Percentiles rank a stretch among this genome's conserved stretches.
Conservation (phyloP, 2,329 filamentous ascomycete species). For the Colletotrichum sp. region DNA sequence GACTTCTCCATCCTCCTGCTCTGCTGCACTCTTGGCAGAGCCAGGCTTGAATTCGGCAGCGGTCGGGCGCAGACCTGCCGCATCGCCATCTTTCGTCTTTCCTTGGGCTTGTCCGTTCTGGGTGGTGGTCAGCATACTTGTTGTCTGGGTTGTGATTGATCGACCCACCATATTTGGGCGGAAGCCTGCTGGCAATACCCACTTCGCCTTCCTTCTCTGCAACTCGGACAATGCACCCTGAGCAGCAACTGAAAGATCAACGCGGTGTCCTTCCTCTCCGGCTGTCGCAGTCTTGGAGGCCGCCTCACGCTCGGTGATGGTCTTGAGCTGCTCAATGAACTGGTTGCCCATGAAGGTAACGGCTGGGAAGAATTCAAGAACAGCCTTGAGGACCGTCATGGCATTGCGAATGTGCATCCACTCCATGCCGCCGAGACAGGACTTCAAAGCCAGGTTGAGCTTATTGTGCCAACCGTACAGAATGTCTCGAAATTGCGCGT, state of each 20-base stretch:
- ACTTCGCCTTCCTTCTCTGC: slow-evolving; percentile 68
- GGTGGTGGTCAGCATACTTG: slow-evolving; percentile 36
- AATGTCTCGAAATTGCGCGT: slow-evolving; percentile 84
- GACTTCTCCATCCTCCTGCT: slow-evolving; percentile 77
- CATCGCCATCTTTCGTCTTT: slow-evolving; percentile 43
- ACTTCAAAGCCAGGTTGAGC: slow-evolving; percentile 79
- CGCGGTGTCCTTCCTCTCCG: slow-evolving; percentile 63
- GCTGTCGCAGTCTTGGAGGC: slow-evolving; percentile 51
- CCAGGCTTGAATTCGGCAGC: slow-evolving; percentile 70
- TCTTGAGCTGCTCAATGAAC: slow-evolving; percentile 67
- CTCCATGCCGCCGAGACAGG: slow-evolving; percentile 81
- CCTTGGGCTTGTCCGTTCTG: slow-evolving; percentile 44
- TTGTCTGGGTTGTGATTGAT: slow-evolving; percentile 17
- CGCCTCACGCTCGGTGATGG: slow-evolving; percentile 67
- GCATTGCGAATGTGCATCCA: slow-evolving; percentile 99
- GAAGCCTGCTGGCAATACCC: slow-evolving; percentile 79
- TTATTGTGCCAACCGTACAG: slow-evolving; percentile 91
- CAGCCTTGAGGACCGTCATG: slow-evolving; percentile 83
- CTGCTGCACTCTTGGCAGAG: slow-evolving; percentile 40
- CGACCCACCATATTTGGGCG: slow-evolving; percentile 63
- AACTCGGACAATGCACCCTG: slow-evolving; percentile 75
- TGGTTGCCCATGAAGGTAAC: slow-evolving; percentile 85
- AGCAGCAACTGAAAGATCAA: slow-evolving; percentile 78
- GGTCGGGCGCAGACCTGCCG: slow-evolving; percentile 48
- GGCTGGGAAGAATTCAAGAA: slow-evolving; percentile 84